Base-by-base conservation (phyloP, 2,329 filamentous ascomycete genomes). In the Colletotrichum chrysophilum region DNA sequence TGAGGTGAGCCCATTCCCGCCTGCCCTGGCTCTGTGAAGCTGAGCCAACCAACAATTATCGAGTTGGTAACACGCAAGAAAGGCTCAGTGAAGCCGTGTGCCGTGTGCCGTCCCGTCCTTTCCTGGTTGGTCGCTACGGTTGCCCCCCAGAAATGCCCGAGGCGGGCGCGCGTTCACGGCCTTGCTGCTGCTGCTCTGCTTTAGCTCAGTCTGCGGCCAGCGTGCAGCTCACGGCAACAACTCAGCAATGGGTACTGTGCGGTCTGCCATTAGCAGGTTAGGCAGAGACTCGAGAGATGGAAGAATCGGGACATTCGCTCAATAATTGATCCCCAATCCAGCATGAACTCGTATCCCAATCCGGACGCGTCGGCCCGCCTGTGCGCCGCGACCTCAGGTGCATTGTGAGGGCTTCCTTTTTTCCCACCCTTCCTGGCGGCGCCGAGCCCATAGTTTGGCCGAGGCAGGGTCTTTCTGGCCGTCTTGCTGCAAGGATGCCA, bases 381-480 rank as follows among this genome's bases (percentile, higher is more conserved):
- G 34, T 28, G 3, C 34, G 61, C 34, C 13, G 61, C 24, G 61
- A 36, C 66, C 18, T 32, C 14, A 32, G 24, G 64, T 62, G 73
- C 34, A 68, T n/a, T 64, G 32, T 7, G 43, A 62, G n/a, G 32
- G 36, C 70, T 75, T 75, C 32, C 73, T 69, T 75, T 75, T 75
- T 75, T 52, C 10, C n/a, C 8, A 9, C 43, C n/a, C 43, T 52
- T 36, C 36, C 65, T 32, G 4, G 24, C 43, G 26, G 70, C 34
- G 64, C 70, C 60, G 69, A 28, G 64, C 38, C 62, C 16, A 64
- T 34, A 69, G 24, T 58, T 74, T 67, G 60, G 60, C 71, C 71
- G 71, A 70, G 7, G 58, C 24, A 30, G 24, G 16, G 61, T 64
- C 21, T 38, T 30, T 24, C 61, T 61, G 26, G 26, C 26, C 16